Percentiles rank a stretch among this genome's conserved stretches.
phyloP scores from a whole-genome alignment of 2,329 filamentous ascomycete species.

The Pestalotiopsis sp. region DNA sequence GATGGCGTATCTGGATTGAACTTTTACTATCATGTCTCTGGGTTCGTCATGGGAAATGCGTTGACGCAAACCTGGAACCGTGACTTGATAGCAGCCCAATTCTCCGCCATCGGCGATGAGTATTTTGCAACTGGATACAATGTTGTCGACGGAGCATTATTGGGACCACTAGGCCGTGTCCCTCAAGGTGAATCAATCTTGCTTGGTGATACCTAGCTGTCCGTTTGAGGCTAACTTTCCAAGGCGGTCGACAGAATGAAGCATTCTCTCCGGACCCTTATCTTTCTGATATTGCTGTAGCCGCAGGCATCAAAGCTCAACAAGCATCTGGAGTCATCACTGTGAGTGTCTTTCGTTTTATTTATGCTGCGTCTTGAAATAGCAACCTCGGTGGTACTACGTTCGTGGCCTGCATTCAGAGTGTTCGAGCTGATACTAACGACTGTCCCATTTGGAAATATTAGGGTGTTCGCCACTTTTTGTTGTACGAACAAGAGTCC shows the following conservation, averaged over 20 bases:
- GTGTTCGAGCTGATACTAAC: neutral
- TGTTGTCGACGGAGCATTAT: slow-evolving; percentile 16
- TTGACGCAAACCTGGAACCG: slow-evolving; percentile 22
- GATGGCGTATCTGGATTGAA: slow-evolving; percentile 22
- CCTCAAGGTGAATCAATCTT: neutral
- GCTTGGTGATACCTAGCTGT: too few relatives aligned
- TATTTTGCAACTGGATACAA: slow-evolving; percentile 19
- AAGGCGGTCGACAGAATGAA: neutral
- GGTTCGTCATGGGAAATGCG: slow-evolving; percentile 20
- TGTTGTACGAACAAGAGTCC: neutral
- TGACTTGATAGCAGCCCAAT: slow-evolving; percentile 18
- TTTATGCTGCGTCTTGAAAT: too few relatives aligned
- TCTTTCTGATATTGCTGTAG: slow-evolving; percentile 2
- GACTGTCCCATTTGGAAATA: too few relatives aligned
- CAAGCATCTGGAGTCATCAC: too few relatives aligned
- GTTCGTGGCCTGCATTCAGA: slow-evolving; percentile 2
- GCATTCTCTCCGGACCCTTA: slow-evolving; percentile 6
- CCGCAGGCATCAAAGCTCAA: neutral
- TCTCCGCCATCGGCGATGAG: slow-evolving; percentile 19
- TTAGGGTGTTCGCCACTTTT: neutral
- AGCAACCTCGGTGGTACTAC: too few relatives aligned
- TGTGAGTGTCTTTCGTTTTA: too few relatives aligned
- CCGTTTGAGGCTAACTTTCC: too few relatives aligned
- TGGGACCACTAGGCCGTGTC: slow-evolving; percentile 15
- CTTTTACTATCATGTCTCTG: slow-evolving; percentile 17